phyloP scores from a whole-genome alignment of 164 flowering plant genomes.

The Nymphaea colorata region DNA sequence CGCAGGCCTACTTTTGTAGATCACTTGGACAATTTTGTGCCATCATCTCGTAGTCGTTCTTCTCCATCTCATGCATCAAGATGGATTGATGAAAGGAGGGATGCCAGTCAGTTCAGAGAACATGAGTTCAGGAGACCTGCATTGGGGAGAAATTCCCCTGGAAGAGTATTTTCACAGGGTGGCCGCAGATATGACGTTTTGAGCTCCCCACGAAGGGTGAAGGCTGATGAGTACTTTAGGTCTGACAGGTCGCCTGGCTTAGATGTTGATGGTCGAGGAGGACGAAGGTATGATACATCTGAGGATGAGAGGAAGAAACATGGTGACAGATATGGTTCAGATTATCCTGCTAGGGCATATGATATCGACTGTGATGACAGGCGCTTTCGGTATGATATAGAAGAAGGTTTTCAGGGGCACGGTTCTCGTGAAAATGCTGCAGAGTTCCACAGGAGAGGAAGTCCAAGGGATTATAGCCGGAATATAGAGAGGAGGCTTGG shows the following conservation, averaged over 20 bases:
- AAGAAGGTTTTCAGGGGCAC: conserved; percentile 14
- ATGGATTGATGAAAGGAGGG: conserved; percentile 26
- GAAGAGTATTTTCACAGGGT: conserved; percentile 15
- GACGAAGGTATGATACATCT: conserved; percentile 18
- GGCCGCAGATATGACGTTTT: conserved; percentile 20
- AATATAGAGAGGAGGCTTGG: conserved; percentile 20
- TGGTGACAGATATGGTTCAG: conserved; percentile 17
- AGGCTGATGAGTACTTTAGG: conserved; percentile 24
- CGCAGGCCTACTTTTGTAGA: conserved; percentile 20
- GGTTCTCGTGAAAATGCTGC: conserved; percentile 15
- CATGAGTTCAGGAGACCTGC: conserved; percentile 17
- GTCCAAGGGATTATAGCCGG: conserved; percentile 15
- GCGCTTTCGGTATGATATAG: conserved; percentile 19
- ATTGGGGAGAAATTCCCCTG: conserved; percentile 27
- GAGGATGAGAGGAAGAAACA: conserved; percentile 27
- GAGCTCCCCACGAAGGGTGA: conserved; percentile 21
- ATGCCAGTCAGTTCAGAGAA: conserved; percentile 23
- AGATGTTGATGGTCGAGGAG: conserved; percentile 21
- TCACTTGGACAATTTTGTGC: conserved; percentile 13
- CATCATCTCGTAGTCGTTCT: conserved; percentile 21
- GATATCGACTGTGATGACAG: conserved; percentile 20
- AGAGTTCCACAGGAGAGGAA: conserved; percentile 21
- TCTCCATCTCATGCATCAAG: conserved; percentile 22
- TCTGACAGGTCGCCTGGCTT: conserved; percentile 26
- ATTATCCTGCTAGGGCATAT: conserved; percentile 16